Percentiles rank a stretch among this genome's conserved stretches.
These are phyloP conservation scores for Schrenkiella parvula DNA, from an alignment of 345 rosid species.

Conservation along the genomic window DNA sequence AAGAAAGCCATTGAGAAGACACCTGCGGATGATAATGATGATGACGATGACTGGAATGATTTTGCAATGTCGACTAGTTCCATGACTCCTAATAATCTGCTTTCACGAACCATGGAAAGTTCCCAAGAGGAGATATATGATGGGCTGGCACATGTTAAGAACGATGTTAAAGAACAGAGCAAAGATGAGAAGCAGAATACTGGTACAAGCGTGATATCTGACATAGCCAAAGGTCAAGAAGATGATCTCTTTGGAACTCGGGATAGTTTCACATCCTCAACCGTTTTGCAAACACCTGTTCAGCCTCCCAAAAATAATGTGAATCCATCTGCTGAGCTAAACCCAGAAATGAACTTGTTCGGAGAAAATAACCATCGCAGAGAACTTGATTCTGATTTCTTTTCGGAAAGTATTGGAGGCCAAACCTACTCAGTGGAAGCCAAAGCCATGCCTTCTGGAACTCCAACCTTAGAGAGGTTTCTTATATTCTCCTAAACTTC, in stretches of 20 bases:
- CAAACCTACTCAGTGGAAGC: constrained; percentile 32
- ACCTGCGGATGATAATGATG: constrained; percentile 21
- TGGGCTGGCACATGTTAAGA: constrained; percentile 9
- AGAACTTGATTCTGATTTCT: constrained; percentile 40
- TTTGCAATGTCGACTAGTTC: constrained; percentile 52
- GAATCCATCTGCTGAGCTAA: constrained; percentile 31
- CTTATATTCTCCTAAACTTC: background rate
- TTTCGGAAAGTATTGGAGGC: constrained; percentile 33
- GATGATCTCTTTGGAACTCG: constrained; percentile 57
- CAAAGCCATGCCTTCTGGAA: constrained; percentile 29
- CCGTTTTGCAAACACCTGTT: constrained; percentile 30
- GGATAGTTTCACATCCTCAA: constrained; percentile 60
- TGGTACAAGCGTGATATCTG: constrained; percentile 25
- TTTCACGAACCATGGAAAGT: constrained; percentile 20
- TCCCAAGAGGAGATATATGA: constrained; percentile 23
- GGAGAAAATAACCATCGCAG: constrained; percentile 19
- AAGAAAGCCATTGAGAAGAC: constrained; percentile 28
- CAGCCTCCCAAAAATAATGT: constrained; percentile 22
- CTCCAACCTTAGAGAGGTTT: constrained; percentile 47
- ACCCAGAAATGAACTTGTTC: constrained; percentile 38
- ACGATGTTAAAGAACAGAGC: constrained; percentile 15
- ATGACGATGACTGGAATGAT: constrained; percentile 69
- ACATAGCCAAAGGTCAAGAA: constrained; percentile 36
- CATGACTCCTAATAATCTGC: constrained; percentile 31
- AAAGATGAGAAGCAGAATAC: constrained; percentile 37